A percentile compares a stretch with the other conserved stretches of the same genome.
Evolutionary conservation across 2,329 filamentous ascomycete genomes (phyloP).

Genomic region (Botrytis squamosa): DNA sequence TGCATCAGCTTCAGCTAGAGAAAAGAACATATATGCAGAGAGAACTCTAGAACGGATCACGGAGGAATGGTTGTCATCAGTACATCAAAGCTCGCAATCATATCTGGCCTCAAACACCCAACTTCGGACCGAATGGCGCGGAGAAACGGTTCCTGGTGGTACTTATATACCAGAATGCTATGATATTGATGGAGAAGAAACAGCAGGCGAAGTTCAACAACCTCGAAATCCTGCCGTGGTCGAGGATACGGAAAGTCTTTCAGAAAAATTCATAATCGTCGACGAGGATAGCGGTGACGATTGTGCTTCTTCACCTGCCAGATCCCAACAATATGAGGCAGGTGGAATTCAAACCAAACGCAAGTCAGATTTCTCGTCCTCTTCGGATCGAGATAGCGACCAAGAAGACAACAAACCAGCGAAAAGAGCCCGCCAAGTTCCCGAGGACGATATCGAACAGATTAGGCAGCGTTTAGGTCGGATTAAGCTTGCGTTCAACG

Average conservation of each 20-base stretch:
- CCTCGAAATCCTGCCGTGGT: background rate
- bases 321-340: background rate
- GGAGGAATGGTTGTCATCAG: background rate
- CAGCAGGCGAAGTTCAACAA: background rate
- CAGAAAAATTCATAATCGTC: background rate
- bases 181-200: slow-evolving; percentile 22
- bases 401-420: background rate
- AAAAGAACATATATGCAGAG: slow-evolving; percentile 31
- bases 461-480: background rate
- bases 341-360: background rate
- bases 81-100: background rate
- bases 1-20: slow-evolving; percentile 27
- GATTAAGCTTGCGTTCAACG: background rate
- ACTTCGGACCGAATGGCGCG: slow-evolving; percentile 41
- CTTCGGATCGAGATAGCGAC: background rate
- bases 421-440: background rate
- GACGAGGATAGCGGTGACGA: background rate
- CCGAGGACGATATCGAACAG: background rate
- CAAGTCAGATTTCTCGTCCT: slow-evolving; percentile 4
- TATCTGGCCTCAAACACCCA: slow-evolving; percentile 22
- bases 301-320: background rate
- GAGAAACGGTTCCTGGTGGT: slow-evolving; percentile 43
- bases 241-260: background rate
- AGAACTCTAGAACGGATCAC: slow-evolving; percentile 28
- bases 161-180: slow-evolving; percentile 37